Conservation (phyloP, 495 filamentous ascomycete species). For the Melanomma pulvis-pyrius region DNA sequence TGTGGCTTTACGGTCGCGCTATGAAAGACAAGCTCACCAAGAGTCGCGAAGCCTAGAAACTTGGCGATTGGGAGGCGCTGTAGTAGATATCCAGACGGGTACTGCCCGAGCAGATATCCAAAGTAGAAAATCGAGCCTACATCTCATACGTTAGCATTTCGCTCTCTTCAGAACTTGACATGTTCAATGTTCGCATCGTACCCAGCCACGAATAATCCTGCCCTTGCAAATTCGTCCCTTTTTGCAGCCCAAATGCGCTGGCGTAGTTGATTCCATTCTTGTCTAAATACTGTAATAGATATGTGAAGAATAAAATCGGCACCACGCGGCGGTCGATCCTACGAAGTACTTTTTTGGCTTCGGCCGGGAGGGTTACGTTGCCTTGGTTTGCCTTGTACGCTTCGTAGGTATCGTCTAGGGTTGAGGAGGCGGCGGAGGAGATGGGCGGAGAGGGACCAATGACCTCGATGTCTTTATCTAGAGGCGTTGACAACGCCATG, state of each 20-base stretch:
- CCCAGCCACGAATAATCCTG: slow-evolving; percentile 63
- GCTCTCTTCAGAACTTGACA: not conserved
- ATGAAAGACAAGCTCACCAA: slow-evolving; percentile 18
- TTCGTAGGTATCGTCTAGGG: slow-evolving; percentile 54
- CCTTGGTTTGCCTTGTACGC: slow-evolving; percentile 46
- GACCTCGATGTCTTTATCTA: slow-evolving; percentile 21
- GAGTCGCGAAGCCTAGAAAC: slow-evolving; percentile 42
- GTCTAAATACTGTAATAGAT: slow-evolving; percentile 61
- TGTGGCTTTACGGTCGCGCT: not conserved
- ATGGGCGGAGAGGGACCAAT: slow-evolving; percentile 23
- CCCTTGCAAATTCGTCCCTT: slow-evolving; percentile 55
- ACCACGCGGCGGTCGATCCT: slow-evolving; percentile 60
- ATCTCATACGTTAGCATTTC: not conserved
- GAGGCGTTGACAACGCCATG: slow-evolving; percentile 1
- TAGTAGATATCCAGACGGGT: slow-evolving; percentile 55
- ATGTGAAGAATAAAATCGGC: slow-evolving; percentile 60
- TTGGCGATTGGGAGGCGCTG: slow-evolving; percentile 60
- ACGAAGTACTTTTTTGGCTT: slow-evolving; percentile 55
- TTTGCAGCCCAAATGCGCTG: slow-evolving; percentile 59
- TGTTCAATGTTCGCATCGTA: not conserved
- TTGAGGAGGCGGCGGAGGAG: slow-evolving; percentile 21
- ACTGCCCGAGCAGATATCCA: slow-evolving; percentile 58
- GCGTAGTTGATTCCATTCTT: slow-evolving; percentile 65
- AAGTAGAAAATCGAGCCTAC: slow-evolving; percentile 61
- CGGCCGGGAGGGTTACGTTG: slow-evolving; percentile 46